Conservation (phyloP, 2,329 filamentous ascomycete species). For the Colletotrichum tofieldiae region DNA sequence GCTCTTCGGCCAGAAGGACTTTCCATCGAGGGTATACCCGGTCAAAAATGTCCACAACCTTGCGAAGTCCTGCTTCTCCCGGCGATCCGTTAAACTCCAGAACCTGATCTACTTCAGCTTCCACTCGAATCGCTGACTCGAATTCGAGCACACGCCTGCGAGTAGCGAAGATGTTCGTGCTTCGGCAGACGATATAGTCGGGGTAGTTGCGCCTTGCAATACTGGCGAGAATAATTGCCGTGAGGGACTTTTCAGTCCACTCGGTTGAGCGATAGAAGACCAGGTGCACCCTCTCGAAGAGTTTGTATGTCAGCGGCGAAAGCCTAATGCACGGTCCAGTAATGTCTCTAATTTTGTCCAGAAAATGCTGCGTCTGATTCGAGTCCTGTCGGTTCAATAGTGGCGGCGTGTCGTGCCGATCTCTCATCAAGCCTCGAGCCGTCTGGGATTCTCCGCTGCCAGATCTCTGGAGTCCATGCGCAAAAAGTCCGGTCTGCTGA, state of each 20-base stretch:
- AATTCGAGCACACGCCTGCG: slow-evolving; percentile 86
- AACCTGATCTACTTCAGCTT: slow-evolving; percentile 85
- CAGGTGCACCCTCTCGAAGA: slow-evolving; percentile 95
- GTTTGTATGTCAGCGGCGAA: slow-evolving; percentile 78
- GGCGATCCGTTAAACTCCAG: slow-evolving; percentile 85
- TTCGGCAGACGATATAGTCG: slow-evolving; percentile 90
- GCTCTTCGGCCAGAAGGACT: slow-evolving; percentile 79
- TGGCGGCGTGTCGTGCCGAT: slow-evolving; percentile 52
- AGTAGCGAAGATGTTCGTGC: slow-evolving; percentile 88
- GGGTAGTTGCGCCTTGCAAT: slow-evolving; percentile 92
- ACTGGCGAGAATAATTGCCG: slow-evolving; percentile 92
- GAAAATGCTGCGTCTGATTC: slow-evolving; percentile 82
- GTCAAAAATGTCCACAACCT: slow-evolving; percentile 81
- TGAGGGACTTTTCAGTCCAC: slow-evolving; percentile 98
- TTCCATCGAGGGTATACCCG: slow-evolving; percentile 87
- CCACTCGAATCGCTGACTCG: slow-evolving; percentile 86
- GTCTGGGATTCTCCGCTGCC: slow-evolving; percentile 71
- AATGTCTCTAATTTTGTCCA: slow-evolving; percentile 81
- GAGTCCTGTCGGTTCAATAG: slow-evolving; percentile 54
- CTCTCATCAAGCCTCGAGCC: slow-evolving; percentile 55
- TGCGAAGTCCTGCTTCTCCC: slow-evolving; percentile 75
- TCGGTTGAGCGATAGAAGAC: slow-evolving; percentile 97
- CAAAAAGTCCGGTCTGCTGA: slow-evolving; percentile 82
- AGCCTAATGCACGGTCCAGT: slow-evolving; percentile 90
- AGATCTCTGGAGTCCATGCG: slow-evolving; percentile 76